phyloP scores from a whole-genome alignment of 768 basidiomycete genomes.

The Chiua virens region DNA sequence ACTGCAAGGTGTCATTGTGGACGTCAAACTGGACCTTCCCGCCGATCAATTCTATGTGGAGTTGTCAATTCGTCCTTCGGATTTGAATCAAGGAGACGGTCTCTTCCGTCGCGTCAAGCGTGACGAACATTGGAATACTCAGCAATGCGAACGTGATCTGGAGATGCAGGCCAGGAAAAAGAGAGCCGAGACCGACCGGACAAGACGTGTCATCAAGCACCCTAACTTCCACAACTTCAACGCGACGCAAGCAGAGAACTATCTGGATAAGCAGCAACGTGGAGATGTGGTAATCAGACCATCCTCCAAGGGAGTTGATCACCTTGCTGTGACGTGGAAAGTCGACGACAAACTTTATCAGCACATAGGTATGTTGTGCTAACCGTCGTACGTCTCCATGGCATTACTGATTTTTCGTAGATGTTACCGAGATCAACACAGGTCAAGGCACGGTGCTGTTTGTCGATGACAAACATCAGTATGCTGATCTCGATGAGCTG shows the following conservation, averaged over 20 bases:
- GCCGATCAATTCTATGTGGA: conserved; percentile 67
- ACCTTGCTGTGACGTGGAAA: conserved; percentile 98
- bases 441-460: conserved; percentile 69
- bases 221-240: conserved; percentile 98
- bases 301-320: conserved; percentile 89
- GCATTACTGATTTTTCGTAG: conserved; percentile 37
- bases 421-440: conserved; percentile 79
- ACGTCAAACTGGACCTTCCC: conserved; percentile 60
- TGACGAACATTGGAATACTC: conserved; percentile 66
- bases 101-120: conserved; percentile 57
- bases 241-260: conserved; percentile 83
- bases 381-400: neutral
- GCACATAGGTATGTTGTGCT: conserved; percentile 74
- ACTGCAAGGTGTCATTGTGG: conserved; percentile 74
- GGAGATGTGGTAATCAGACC: conserved; percentile 97
- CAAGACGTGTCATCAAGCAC: conserved; percentile 90
- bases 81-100: conserved; percentile 62
- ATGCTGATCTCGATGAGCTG: conserved; percentile 93
- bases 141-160: conserved; percentile 62
- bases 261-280: conserved; percentile 84
- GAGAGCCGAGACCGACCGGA: conserved; percentile 75
- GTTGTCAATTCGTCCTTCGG: conserved; percentile 66
- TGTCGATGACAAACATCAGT: conserved; percentile 77
- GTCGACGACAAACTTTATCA: conserved; percentile 95
- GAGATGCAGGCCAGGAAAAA: conserved; percentile 82